Evolutionary conservation across 106 monocot species (phyloP).

Genomic region (Allium sativum): DNA sequence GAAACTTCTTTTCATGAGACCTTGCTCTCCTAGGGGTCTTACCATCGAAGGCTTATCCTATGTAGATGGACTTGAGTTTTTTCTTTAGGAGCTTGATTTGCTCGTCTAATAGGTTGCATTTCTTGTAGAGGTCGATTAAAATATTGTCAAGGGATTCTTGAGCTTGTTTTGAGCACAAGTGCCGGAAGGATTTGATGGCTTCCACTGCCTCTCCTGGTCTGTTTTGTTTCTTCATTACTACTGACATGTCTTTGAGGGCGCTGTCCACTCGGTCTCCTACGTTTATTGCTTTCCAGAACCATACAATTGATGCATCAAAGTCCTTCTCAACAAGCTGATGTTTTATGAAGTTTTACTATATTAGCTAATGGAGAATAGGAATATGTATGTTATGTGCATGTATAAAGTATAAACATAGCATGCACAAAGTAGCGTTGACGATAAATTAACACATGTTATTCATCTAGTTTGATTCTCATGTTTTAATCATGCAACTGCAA

Average conservation of each 20-base stretch:
- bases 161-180: constrained; percentile 17
- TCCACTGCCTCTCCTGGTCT: constrained; percentile 33
- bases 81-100: constrained; percentile 16
- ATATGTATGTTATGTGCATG: too few species aligned
- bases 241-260: constrained; percentile 35
- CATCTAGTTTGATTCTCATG: too few species aligned
- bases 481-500: too few species aligned
- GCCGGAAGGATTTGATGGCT: constrained; percentile 31
- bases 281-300: constrained; percentile 39
- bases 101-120: constrained; percentile 23
- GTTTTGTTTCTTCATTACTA: constrained; percentile 18
- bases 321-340: constrained; percentile 26
- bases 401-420: too few species aligned
- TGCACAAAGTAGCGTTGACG: too few species aligned
- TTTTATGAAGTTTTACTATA: too few species aligned
- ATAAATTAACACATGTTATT: too few species aligned
- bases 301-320: constrained; percentile 16
- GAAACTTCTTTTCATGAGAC: constrained; percentile 16
- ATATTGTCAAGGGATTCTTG: constrained; percentile 33
- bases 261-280: constrained; percentile 29
- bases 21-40: constrained; percentile 8
- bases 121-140: constrained; percentile 36
- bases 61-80: constrained; percentile 19
- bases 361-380: too few species aligned
- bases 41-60: constrained; percentile 20